phyloP scores from a whole-genome alignment of 2,329 filamentous ascomycete genomes.

The Capronia epimyces region DNA sequence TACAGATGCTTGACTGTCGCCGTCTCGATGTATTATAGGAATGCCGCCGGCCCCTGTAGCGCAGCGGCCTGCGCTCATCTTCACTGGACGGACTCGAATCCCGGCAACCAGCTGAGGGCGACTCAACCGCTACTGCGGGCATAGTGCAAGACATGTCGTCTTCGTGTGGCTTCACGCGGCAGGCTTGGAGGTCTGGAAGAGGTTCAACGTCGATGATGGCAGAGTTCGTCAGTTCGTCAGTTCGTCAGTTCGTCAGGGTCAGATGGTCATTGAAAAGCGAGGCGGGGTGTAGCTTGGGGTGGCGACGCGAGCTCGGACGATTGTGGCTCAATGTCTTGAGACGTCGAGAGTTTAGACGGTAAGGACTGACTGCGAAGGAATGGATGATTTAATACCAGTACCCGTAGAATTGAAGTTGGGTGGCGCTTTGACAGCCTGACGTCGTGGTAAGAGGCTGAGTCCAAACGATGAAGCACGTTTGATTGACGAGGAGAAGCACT shows the following conservation, averaged over 20 bases:
- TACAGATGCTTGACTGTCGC: slow-evolving; percentile 41
- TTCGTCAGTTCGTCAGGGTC: not conserved
- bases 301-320: not conserved
- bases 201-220: not conserved
- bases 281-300: not conserved
- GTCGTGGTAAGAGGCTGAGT: not conserved
- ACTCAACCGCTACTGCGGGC: slow-evolving; percentile 18
- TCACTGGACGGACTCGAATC: slow-evolving; percentile 13
- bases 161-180: slow-evolving; percentile 12
- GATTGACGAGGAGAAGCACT: not conserved
- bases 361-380: not conserved
- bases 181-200: not conserved
- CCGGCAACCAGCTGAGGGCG: slow-evolving; percentile 8
- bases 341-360: not conserved
- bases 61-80: slow-evolving; percentile 16
- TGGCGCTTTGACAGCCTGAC: not conserved
- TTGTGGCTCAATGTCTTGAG: not conserved
- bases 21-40: slow-evolving; percentile 41
- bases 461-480: not conserved
- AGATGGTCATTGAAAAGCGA: not conserved
- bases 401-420: not conserved
- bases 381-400: not conserved
- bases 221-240: not conserved
- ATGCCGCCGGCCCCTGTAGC: slow-evolving; percentile 38
- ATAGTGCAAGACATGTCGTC: slow-evolving; percentile 20